phyloP scores from a whole-genome alignment of 148 eudicot species.

The Rhododendron williamsianum region DNA sequence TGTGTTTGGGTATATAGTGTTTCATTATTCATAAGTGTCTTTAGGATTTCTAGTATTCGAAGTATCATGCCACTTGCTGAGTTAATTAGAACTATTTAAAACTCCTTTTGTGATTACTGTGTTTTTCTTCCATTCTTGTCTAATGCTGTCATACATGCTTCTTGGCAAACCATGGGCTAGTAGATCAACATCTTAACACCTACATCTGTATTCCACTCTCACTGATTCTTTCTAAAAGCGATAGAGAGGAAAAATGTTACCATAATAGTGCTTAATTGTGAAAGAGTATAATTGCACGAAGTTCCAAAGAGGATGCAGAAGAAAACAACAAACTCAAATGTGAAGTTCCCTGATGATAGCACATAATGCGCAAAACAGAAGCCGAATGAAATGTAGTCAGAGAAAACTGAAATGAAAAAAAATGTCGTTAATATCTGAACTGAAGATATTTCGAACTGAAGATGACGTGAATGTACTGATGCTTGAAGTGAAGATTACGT shows the following conservation, averaged over 20 bases:
- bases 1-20: background rate
- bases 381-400: background rate
- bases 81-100: background rate
- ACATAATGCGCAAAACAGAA: background rate
- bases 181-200: background rate
- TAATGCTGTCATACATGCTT: background rate
- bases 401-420: background rate
- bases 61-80: background rate
- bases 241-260: background rate
- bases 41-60: background rate
- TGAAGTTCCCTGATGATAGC: background rate
- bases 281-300: background rate
- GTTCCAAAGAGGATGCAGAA: background rate
- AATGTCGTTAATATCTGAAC: no score
- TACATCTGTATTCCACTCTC: background rate
- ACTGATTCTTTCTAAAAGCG: background rate
- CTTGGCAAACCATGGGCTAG: background rate
- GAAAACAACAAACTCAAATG: background rate
- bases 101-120: background rate
- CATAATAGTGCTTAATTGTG: background rate
- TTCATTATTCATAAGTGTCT: background rate
- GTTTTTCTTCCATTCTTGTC: background rate
- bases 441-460: background rate
- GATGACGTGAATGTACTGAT: background rate
- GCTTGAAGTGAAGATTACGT: background rate